A percentile compares a stretch with the other conserved stretches of the same genome.
These are phyloP conservation scores for Quercus alba DNA, from an alignment of 306 rosid genomes.

Conservation along the genomic window DNA sequence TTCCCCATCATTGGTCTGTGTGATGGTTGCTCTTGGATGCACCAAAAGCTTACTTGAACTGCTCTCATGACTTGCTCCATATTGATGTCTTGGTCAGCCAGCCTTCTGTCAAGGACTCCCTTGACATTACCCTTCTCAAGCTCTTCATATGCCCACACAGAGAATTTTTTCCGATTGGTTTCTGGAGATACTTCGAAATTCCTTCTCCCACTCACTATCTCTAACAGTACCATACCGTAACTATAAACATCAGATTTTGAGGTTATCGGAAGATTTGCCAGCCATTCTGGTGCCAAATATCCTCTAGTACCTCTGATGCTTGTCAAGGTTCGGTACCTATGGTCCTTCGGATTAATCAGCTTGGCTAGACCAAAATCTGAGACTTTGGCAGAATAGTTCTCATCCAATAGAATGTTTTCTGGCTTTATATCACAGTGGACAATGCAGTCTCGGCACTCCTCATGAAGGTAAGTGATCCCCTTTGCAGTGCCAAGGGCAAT, in stretches of 20 bases:
- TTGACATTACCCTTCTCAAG: conserved; percentile 61
- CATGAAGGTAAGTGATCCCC: conserved; percentile 89
- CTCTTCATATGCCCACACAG: conserved; percentile 74
- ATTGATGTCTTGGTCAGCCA: conserved; percentile 45
- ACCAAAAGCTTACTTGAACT: conserved; percentile 75
- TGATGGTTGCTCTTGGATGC: conserved; percentile 86
- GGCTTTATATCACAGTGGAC: conserved; percentile 91
- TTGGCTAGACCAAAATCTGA: conserved; percentile 91
- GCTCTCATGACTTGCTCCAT: conserved; percentile 61
- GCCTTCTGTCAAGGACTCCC: conserved; percentile 59
- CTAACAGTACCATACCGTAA: conserved; percentile 83
- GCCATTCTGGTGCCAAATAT: conserved; percentile 90
- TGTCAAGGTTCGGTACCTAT: conserved; percentile 57
- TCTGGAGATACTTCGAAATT: conserved; percentile 65
- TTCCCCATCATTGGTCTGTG: conserved; percentile 79
- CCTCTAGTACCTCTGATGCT: conserved; percentile 86
- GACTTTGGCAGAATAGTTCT: conserved; percentile 61
- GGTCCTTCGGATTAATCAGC: conserved; percentile 59
- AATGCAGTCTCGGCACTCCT: conserved; percentile 87
- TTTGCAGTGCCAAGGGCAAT: conserved; percentile 77
- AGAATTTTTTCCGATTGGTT: conserved; percentile 60
- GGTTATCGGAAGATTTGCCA: conserved; percentile 78
- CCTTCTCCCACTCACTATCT: conserved; percentile 81
- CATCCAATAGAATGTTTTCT: conserved; percentile 85
- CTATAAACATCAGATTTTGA: conserved; percentile 75